Evolutionary conservation across 805 yeast species (phyloP).

Genomic region (Tetrapisispora fleetii): DNA sequence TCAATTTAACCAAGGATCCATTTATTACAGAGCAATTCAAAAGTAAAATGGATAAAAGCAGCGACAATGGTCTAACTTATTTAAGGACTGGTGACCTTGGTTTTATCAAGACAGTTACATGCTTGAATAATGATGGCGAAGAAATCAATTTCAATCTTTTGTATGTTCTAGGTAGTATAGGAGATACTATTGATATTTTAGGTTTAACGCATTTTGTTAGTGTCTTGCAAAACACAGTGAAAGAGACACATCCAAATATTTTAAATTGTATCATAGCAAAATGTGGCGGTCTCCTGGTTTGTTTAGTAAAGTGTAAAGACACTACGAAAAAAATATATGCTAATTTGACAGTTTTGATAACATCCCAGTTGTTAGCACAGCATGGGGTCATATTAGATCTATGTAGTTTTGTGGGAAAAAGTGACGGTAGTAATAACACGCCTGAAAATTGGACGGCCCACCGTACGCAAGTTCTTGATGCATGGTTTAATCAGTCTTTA

Average conservation of each 20-base stretch:
- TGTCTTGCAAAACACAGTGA: slow-evolving; percentile 69
- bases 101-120: slow-evolving; percentile 66
- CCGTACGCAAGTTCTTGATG: slow-evolving; percentile 52
- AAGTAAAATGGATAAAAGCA: slow-evolving; percentile 52
- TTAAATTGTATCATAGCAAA: slow-evolving; percentile 57
- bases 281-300: slow-evolving; percentile 68
- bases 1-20: slow-evolving; percentile 39
- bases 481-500: slow-evolving; percentile 45
- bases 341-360: slow-evolving; percentile 73
- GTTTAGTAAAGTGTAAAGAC: slow-evolving; percentile 57
- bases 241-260: slow-evolving; percentile 39
- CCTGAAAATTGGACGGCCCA: slow-evolving; percentile 63
- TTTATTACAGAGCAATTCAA: slow-evolving; percentile 46
- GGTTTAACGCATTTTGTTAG: slow-evolving; percentile 86
- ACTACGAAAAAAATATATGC: slow-evolving; percentile 40
- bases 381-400: slow-evolving; percentile 80
- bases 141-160: slow-evolving; percentile 55
- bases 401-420: slow-evolving; percentile 60
- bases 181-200: slow-evolving; percentile 80
- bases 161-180: slow-evolving; percentile 73
- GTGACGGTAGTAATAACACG: slow-evolving; percentile 19
- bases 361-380: slow-evolving; percentile 63
- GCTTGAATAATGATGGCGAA: slow-evolving; percentile 32
- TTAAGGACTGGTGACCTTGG: slow-evolving; percentile 93
- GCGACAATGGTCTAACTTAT: slow-evolving; percentile 54